Base-by-base conservation (phyloP, 805 yeast genomes). In the Metschnikowia kofuensis region DNA sequence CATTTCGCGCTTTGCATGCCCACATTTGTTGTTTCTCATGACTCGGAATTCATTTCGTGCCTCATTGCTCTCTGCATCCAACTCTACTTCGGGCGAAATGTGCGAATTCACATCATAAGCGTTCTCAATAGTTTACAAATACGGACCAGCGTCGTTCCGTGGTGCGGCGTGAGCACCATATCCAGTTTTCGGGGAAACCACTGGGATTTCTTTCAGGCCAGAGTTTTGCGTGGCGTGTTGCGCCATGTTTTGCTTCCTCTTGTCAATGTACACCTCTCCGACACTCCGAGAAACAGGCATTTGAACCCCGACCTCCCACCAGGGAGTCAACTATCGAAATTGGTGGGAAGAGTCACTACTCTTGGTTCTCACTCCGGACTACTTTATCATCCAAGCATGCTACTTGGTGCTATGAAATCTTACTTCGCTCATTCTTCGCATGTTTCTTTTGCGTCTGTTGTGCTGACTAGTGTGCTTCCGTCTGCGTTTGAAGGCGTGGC, bases 141-240 rank as follows among this genome's bases (percentile, higher is more conserved):
- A 2, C 43, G 39, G 30, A 45, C 39, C 10, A 55, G 49, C n/a
- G 15, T 46, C 40, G 42, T 46, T 21, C 66, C 67, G 5, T 65
- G 68, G 67, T 66, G 70, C 50, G 70, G 69, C 4, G 57, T 53
- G 27, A 55, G 54, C 28, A 63, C 62, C 1, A 37, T 62, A 1
- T 59, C 52, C 31, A 50, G 49, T 41, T 49, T 35, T 4, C 53
- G 53, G 6, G 52, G 54, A 15, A 31, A 35, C 15, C 48, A 51
- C 38, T 43, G 44, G 43, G 43, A 46, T 26, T 46, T 55, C 21
- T 26, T 51, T 2, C 13, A 43, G n/a, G 40, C 34, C 15, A 29
- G 35, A 11, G 8, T 59, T 12, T 43, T 57, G 12, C 35, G 28
- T 14, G 50, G 50, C 13, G 45, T 53, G 16, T 35, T 53, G 29